Conservation (phyloP, 2,329 filamentous ascomycete species). For the Biscogniauxia mediterranea region DNA sequence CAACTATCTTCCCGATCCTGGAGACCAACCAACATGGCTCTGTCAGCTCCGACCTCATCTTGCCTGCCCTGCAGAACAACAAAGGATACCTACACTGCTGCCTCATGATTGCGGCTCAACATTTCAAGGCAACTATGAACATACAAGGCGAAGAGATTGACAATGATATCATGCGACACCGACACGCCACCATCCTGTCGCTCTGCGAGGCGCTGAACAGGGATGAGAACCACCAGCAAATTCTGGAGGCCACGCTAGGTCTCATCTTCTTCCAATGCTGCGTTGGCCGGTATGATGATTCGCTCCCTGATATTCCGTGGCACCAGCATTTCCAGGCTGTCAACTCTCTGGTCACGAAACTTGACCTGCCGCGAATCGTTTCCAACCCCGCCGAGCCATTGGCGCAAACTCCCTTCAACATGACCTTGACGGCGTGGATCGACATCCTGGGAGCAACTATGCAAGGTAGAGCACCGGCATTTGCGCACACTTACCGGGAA, state of each 20-base stretch:
- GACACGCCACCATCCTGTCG: conserved; percentile 81
- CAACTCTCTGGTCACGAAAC: conserved; percentile 78
- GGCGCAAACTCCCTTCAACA: conserved; percentile 80
- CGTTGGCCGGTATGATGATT: conserved; percentile 81
- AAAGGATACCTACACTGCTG: conserved; percentile 94
- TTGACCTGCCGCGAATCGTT: conserved; percentile 72
- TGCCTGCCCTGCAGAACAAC: conserved; percentile 87
- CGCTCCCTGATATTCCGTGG: conserved; percentile 90
- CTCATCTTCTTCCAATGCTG: conserved; percentile 97
- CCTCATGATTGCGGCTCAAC: conserved; percentile 86
- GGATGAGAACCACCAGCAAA: conserved; percentile 81
- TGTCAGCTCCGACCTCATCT: conserved; percentile 75
- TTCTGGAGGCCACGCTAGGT: conserved; percentile 86
- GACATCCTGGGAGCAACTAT: conserved; percentile 96
- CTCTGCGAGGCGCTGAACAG: conserved; percentile 78
- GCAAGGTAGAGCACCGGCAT: conserved; percentile 78
- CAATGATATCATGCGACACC: conserved; percentile 87
- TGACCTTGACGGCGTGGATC: conserved; percentile 92
- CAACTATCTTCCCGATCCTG: conserved; percentile 86
- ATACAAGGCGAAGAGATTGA: conserved; percentile 73
- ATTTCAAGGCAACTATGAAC: conserved; percentile 77
- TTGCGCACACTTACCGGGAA: conserved; percentile 92
- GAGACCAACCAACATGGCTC: conserved; percentile 87
- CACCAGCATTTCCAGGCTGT: conserved; percentile 95
- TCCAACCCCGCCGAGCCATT: conserved; percentile 58